Conservation (phyloP, 75 land plant genomes). For the Ceratopteris richardii region DNA sequence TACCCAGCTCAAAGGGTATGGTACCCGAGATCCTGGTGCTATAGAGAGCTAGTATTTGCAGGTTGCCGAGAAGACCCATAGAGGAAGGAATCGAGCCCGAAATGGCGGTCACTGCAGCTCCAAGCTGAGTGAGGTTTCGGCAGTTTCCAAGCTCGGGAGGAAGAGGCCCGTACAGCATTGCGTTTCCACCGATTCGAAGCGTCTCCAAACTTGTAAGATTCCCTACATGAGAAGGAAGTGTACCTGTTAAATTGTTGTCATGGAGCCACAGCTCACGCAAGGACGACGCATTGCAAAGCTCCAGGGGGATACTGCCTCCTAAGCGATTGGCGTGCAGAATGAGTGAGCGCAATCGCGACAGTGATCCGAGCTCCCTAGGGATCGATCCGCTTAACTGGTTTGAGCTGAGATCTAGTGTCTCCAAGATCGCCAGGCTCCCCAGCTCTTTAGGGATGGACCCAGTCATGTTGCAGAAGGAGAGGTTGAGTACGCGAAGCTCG, state of each 20-base stretch:
- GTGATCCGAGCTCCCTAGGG: conserved; percentile 37
- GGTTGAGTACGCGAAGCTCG: conserved; percentile 38
- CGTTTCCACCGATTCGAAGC: conserved; percentile 72
- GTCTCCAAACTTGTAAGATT: conserved; percentile 30
- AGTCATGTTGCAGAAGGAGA: conserved; percentile 60
- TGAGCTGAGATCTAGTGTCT: conserved; percentile 47
- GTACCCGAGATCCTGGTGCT: conserved; percentile 55
- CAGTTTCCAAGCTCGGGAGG: conserved; percentile 73
- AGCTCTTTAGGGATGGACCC: conserved; percentile 61
- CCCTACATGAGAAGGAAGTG: conserved; percentile 48
- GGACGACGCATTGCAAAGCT: conserved; percentile 37
- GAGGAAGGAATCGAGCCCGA: conserved; percentile 1
- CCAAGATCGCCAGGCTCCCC: conserved; percentile 16
- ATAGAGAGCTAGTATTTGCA: conserved; percentile 65
- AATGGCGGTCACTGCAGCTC: background rate
- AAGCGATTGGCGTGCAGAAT: conserved; percentile 51
- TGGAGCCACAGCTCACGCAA: conserved; percentile 40
- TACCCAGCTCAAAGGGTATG: conserved; percentile 62
- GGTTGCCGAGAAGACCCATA: conserved; percentile 33
- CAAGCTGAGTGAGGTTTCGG: conserved; percentile 30
- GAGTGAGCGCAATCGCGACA: conserved; percentile 38
- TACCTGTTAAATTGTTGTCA: conserved; percentile 72
- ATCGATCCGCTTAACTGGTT: conserved; percentile 50
- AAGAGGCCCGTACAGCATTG: conserved; percentile 49
- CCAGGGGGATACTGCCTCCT: conserved; percentile 51